Conservation (phyloP, 805 yeast genomes). For the Ogataea polymorpha region DNA sequence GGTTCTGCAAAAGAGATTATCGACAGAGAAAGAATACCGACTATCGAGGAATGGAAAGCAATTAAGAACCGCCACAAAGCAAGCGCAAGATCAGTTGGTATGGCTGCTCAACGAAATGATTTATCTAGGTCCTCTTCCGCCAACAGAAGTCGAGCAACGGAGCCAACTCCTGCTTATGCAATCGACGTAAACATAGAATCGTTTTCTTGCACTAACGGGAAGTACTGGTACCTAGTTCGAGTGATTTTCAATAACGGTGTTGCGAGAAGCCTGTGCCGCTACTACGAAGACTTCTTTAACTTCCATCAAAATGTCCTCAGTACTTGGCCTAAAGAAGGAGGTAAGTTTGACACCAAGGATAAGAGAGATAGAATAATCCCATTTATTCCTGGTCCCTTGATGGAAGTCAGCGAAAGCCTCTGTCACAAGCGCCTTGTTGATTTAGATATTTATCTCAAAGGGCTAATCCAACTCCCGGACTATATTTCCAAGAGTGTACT, state of each 20-base stretch:
- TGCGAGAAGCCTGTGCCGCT: conserved; percentile 72
- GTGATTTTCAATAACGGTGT: conserved; percentile 69
- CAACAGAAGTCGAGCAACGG: conserved; percentile 7
- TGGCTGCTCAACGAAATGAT: conserved; percentile 14
- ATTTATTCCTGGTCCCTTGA: conserved; percentile 92
- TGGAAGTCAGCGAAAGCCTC: conserved; percentile 77
- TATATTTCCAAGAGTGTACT: conserved; percentile 69
- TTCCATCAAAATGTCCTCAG: conserved; percentile 81
- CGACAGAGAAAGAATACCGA: conserved; percentile 69
- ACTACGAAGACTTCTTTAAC: conserved; percentile 94
- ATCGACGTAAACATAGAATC: conserved; percentile 74
- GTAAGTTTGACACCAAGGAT: conserved; percentile 66
- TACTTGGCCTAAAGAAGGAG: conserved; percentile 89
- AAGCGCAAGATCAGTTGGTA: conserved; percentile 50
- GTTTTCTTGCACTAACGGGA: conserved; percentile 75
- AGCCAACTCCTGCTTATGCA: conserved; percentile 32
- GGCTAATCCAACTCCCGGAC: conserved; percentile 66
- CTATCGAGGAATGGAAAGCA: conserved; percentile 94
- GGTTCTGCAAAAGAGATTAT: conserved; percentile 48
- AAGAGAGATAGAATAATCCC: conserved; percentile 84
- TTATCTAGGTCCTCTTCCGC: conserved; percentile 18
- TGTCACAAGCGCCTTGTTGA: conserved; percentile 54
- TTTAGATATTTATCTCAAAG: conserved; percentile 48
- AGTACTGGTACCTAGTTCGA: conserved; percentile 81
- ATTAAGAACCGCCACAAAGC: conserved; percentile 91